Conservation (phyloP, 108 stramenopile species). For the Mediolabrus comicus region DNA sequence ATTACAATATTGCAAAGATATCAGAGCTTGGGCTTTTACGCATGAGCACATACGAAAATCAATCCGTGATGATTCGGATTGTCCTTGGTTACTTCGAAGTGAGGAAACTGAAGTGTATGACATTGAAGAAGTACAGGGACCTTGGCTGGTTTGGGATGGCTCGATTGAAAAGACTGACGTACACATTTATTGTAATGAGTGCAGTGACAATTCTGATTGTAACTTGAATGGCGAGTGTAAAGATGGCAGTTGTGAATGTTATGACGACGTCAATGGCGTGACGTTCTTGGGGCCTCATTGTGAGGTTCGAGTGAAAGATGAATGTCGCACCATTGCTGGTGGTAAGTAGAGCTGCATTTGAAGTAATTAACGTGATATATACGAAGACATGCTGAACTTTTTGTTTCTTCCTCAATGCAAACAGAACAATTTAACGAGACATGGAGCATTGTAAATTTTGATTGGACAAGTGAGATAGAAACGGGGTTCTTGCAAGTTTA, state of each 20-base stretch:
- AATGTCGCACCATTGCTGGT: neutral
- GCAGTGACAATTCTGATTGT: neutral
- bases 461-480: neutral
- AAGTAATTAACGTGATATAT: neutral
- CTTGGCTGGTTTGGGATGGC: conserved; percentile 2
- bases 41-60: conserved; percentile 15
- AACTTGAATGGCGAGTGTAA: neutral
- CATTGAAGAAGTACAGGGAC: neutral
- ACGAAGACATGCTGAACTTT: neutral
- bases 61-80: neutral
- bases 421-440: neutral
- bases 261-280: neutral
- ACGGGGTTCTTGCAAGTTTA: neutral
- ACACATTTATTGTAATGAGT: neutral
- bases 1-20: conserved; percentile 10
- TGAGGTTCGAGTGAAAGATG: neutral
- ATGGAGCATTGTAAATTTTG: neutral
- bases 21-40: conserved; percentile 13
- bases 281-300: neutral
- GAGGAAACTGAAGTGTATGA: conserved; percentile 8
- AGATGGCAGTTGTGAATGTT: neutral
- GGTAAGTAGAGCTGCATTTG: neutral
- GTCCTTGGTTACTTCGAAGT: conserved; percentile 11
- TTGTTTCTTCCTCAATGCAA: neutral
- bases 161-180: neutral